phyloP scores from a whole-genome alignment of 371 early-diverging fungal genomes.

The Zychaea mexicana region DNA sequence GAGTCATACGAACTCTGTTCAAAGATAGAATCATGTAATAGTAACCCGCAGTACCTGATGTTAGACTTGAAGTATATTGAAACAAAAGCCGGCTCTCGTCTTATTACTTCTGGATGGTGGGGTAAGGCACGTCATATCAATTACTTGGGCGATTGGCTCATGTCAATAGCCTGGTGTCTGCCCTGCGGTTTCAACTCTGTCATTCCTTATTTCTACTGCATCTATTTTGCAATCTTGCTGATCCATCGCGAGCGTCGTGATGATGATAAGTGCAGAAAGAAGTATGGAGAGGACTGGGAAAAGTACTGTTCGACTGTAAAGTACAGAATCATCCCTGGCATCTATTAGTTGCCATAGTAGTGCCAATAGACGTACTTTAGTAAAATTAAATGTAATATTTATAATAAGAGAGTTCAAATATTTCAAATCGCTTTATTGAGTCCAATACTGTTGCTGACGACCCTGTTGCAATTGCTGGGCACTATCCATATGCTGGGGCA shows the following conservation, averaged over 20 bases:
- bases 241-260: slow-evolving; percentile 89
- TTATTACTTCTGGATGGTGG: slow-evolving; percentile 93
- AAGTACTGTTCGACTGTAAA: slow-evolving; percentile 83
- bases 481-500: slow-evolving; percentile 14
- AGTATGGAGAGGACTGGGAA: slow-evolving; percentile 94
- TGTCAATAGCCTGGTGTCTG: slow-evolving; percentile 86
- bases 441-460: slow-evolving; percentile 19
- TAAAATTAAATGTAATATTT: neutral
- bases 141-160: slow-evolving; percentile 90
- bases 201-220: slow-evolving; percentile 91
- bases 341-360: slow-evolving; percentile 17
- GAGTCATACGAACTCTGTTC: neutral
- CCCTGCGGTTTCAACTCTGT: slow-evolving; percentile 66
- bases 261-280: slow-evolving; percentile 84
- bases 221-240: slow-evolving; percentile 88
- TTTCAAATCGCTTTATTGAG: slow-evolving; percentile 7
- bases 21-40: too few relatives aligned
- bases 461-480: slow-evolving; percentile 2
- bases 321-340: slow-evolving; percentile 82
- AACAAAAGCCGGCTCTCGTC: slow-evolving; percentile 76
- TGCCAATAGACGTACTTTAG: neutral
- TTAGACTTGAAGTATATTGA: slow-evolving; percentile 78
- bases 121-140: slow-evolving; percentile 91
- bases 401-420: neutral
- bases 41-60: neutral